Evolutionary conservation across 2,329 filamentous ascomycete genomes (phyloP).

Genomic region (Microcyclosporella mali): DNA sequence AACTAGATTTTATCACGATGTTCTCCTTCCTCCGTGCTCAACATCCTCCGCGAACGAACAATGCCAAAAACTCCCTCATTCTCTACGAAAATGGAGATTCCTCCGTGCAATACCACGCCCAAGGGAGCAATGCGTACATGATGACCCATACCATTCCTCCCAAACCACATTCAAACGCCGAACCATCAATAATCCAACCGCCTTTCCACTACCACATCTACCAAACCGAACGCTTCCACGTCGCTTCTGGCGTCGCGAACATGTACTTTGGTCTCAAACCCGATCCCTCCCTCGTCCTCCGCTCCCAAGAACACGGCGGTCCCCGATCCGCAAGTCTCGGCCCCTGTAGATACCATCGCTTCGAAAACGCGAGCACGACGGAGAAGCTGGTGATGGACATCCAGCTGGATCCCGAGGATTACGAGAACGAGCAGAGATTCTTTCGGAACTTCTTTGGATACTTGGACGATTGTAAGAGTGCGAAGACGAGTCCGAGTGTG

Average conservation of each 20-base stretch:
- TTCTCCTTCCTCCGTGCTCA: conserved; percentile 17
- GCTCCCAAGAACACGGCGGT: conserved; percentile 6
- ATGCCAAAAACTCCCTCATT: conserved; percentile 13
- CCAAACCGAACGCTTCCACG: conserved; percentile 19
- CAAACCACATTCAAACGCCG: conserved; percentile 10
- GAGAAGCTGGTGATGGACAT: conserved; percentile 17
- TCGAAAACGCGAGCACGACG: conserved; percentile 17
- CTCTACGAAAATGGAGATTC: conserved; percentile 19
- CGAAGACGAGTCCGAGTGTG: conserved; percentile 11
- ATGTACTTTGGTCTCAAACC: conserved; percentile 17
- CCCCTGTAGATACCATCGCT: conserved; percentile 17
- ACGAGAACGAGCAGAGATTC: conserved; percentile 19
- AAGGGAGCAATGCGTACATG: conserved; percentile 15
- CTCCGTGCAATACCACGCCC: conserved; percentile 18
- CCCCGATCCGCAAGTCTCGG: conserved; percentile 10
- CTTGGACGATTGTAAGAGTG: conserved; percentile 17
- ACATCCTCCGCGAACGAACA: conserved; percentile 15
- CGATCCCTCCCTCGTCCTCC: conserved; percentile 8
- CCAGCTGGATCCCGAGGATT: conserved; percentile 18
- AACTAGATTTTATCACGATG: not conserved
- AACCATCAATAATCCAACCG: conserved; percentile 18
- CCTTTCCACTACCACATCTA: conserved; percentile 23
- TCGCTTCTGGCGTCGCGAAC: conserved; percentile 14
- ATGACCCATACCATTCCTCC: conserved; percentile 21
- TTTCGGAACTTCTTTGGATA: conserved; percentile 22